Percentiles rank a stretch among this genome's conserved stretches.
Conservation (phyloP, 441 rosid species). For the Rhodomyrtus psidioides region DNA sequence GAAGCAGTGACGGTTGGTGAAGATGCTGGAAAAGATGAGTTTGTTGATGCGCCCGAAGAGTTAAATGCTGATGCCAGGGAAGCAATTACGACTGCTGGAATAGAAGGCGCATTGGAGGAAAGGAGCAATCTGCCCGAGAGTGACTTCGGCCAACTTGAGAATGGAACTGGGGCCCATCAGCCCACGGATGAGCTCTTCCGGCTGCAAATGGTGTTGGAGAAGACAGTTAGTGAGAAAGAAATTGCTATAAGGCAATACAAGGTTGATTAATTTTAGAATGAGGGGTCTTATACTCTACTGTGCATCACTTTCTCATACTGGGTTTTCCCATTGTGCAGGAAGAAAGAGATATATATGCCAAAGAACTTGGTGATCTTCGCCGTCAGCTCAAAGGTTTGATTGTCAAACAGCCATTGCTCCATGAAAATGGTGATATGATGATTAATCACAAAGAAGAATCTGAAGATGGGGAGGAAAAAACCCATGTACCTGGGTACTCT, state of each 20-base stretch:
- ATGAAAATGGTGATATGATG: constrained; percentile 12
- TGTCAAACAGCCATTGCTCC: constrained; percentile 11
- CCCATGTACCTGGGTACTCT: constrained; percentile 4
- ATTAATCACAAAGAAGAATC: not conserved
- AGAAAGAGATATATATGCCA: constrained; percentile 34
- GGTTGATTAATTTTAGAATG: constrained; percentile 18
- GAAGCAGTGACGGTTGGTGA: not conserved
- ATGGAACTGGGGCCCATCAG: constrained; percentile 1
- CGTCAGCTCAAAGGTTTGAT: constrained; percentile 36
- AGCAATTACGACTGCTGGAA: constrained; percentile 2
- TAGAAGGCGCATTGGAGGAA: not conserved
- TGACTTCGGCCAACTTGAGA: constrained; percentile 16
- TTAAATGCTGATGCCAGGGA: constrained; percentile 25
- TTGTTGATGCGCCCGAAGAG: constrained; percentile 85
- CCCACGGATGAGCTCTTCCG: constrained; percentile 19
- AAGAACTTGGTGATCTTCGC: constrained; percentile 33
- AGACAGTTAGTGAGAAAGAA: constrained; percentile 31
- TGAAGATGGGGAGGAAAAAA: constrained; percentile 3
- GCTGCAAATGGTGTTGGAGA: constrained; percentile 21
- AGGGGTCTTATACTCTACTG: not conserved
- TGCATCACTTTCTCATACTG: not conserved
- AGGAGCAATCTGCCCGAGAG: constrained; percentile 2
- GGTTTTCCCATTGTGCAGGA: constrained; percentile 29
- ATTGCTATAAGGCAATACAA: constrained; percentile 23
- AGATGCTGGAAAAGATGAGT: constrained; percentile 60